A percentile compares a stretch with the other conserved stretches of the same genome.
phyloP scores from a whole-genome alignment of 116 monocot species.

The Phalaenopsis hybrid region DNA sequence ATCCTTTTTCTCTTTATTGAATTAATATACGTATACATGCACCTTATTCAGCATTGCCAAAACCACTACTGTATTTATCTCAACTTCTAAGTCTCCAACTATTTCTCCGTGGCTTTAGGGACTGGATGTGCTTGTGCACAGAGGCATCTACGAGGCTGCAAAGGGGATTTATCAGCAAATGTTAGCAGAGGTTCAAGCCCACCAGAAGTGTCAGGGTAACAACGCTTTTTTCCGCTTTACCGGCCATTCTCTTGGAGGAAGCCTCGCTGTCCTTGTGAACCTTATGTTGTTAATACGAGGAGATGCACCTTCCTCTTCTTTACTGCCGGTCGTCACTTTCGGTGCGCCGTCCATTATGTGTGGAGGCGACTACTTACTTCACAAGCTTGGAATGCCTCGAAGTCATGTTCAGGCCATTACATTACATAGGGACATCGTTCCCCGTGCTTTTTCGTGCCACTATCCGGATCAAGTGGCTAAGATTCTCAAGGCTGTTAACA shows the following conservation, averaged over 20 bases:
- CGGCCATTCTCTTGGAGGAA: slow-evolving; percentile 93
- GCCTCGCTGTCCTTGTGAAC: slow-evolving; percentile 76
- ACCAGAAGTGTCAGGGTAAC: slow-evolving; percentile 34
- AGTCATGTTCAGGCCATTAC: slow-evolving; percentile 70
- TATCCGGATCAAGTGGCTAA: slow-evolving; percentile 73
- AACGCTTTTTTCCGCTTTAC: slow-evolving; percentile 70
- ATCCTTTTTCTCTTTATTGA: neutral
- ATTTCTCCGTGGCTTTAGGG: slow-evolving; percentile 29
- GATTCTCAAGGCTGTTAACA: slow-evolving; percentile 78
- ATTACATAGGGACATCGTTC: slow-evolving; percentile 94
- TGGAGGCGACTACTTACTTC: slow-evolving; percentile 77
- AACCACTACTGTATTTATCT: neutral
- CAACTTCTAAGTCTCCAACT: neutral
- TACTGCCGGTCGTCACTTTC: slow-evolving; percentile 83
- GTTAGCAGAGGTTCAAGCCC: slow-evolving; percentile 56
- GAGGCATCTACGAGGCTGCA: slow-evolving; percentile 95
- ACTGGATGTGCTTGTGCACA: slow-evolving; percentile 71
- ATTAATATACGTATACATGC: neutral
- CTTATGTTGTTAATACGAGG: slow-evolving; percentile 80
- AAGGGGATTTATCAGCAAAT: slow-evolving; percentile 84
- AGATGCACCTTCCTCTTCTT: slow-evolving; percentile 45
- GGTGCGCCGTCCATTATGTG: slow-evolving; percentile 89
- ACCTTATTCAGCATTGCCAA: neutral
- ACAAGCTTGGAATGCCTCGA: slow-evolving; percentile 50
- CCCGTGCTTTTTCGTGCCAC: slow-evolving; percentile 89